These are phyloP conservation scores for Candida namnaoensis DNA, from an alignment of 805 yeast species.

Conservation along the genomic window DNA sequence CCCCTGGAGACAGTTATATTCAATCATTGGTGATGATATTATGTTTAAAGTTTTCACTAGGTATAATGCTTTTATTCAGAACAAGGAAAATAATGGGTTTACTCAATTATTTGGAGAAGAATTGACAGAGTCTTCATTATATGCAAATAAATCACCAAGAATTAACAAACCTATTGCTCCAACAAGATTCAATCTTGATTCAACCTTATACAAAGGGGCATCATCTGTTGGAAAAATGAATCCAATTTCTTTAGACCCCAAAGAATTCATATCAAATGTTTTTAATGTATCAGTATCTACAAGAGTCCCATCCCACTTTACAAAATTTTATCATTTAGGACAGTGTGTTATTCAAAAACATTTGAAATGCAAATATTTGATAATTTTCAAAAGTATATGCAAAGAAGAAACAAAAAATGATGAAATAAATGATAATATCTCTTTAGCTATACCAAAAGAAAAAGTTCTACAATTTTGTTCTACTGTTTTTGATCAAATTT, in stretches of 20 bases:
- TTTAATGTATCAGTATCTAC: conserved; percentile 8
- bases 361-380: conserved; percentile 21
- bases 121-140: not conserved
- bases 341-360: conserved; percentile 22
- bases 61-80: conserved; percentile 1
- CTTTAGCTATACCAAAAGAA: conserved; percentile 20
- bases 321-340: conserved; percentile 5
- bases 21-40: conserved; percentile 3
- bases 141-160: no score
- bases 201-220: not conserved
- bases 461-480: conserved; percentile 34
- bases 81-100: not conserved
- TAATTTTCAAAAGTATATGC: conserved; percentile 28
- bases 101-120: not conserved
- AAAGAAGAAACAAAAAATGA: conserved; percentile 2
- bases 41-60: conserved; percentile 7
- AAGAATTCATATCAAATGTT: conserved; percentile 1
- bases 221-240: conserved; percentile 4
- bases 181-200: not conserved
- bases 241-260: conserved; percentile 6
- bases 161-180: no score
- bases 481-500: conserved; percentile 32
- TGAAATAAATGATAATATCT: conserved; percentile 18
- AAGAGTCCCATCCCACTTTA: conserved; percentile 15
- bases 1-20: conserved; percentile 28